Conservation (phyloP, 2,329 filamentous ascomycete species). For the Pseudogymnoascus pannorum region DNA sequence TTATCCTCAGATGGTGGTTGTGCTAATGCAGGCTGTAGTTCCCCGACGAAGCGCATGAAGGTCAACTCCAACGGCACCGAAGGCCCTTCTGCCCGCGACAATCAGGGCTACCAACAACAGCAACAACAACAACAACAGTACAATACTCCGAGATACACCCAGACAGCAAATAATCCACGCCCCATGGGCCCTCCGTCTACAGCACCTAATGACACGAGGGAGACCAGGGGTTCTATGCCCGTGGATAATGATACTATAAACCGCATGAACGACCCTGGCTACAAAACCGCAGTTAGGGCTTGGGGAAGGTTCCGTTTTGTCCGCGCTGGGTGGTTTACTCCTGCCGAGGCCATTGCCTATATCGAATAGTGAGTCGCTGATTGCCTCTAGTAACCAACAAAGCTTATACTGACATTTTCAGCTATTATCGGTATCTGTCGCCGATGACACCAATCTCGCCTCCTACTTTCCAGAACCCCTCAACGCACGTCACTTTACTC, state of each 20-base stretch:
- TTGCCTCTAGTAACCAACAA: not conserved
- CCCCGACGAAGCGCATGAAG: not conserved
- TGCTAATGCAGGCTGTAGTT: not conserved
- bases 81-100: not conserved
- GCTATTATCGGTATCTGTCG: constrained; percentile 85
- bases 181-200: not conserved
- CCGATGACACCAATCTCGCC: constrained; percentile 91
- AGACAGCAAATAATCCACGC: not conserved
- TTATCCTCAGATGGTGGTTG: not conserved
- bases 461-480: constrained; percentile 78
- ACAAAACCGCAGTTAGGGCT: constrained; percentile 67
- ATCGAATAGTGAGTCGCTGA: constrained; percentile 67
- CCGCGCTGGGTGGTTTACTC: constrained; percentile 93
- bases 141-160: not conserved
- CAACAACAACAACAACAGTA: not conserved
- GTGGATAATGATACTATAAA: constrained; percentile 16
- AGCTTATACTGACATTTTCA: constrained; percentile 29
- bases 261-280: constrained; percentile 43
- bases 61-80: not conserved
- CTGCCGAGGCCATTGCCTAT: constrained; percentile 86
- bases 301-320: constrained; percentile 93
- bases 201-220: constrained; percentile 12
- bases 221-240: constrained; percentile 19
- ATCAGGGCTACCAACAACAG: not conserved
- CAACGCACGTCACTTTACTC: constrained; percentile 70